Evolutionary conservation across 2,329 filamentous ascomycete species (phyloP).

Genomic region (Pestalotiopsis sp.): DNA sequence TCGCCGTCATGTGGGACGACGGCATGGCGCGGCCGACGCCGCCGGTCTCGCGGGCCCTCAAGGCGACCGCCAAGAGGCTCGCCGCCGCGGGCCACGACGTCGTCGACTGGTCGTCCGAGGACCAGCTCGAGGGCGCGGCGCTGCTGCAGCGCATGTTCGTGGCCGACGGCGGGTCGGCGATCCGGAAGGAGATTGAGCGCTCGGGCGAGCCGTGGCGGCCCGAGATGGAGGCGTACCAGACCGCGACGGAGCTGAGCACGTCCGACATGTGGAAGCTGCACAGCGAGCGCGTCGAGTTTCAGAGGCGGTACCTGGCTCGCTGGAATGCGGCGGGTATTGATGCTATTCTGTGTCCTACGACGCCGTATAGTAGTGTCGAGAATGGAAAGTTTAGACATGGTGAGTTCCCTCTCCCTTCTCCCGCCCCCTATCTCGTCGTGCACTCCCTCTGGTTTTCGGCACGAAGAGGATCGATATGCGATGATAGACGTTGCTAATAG

Average conservation of each 20-base stretch:
- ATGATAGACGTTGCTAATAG: neutral
- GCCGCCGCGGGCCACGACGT: constrained; percentile 51
- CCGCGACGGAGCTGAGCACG: constrained; percentile 41
- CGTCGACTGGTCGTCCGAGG: constrained; percentile 52
- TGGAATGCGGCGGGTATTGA: constrained; percentile 57
- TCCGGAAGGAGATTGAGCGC: constrained; percentile 39
- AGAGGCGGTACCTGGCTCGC: constrained; percentile 48
- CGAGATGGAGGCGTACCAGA: constrained; percentile 28
- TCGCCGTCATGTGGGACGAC: constrained; percentile 69
- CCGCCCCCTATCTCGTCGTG: too few species aligned
- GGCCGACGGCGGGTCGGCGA: constrained; percentile 48
- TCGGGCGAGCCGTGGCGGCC: constrained; percentile 42
- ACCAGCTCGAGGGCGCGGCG: constrained; percentile 39
- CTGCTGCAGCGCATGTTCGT: constrained; percentile 50
- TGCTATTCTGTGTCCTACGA: constrained; percentile 62
- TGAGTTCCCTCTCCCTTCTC: constrained; percentile 23
- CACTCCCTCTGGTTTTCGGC: neutral
- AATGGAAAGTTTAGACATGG: constrained; percentile 47
- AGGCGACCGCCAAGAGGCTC: constrained; percentile 45
- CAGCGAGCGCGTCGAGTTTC: constrained; percentile 45
- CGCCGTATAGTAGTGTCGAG: constrained; percentile 45
- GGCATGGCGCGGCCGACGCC: constrained; percentile 67
- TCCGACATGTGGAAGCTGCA: constrained; percentile 53
- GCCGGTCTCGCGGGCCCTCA: constrained; percentile 61
- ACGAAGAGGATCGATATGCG: neutral